phyloP scores from a whole-genome alignment of 352 stramenopile genomes.

The Pythium inflatum region DNA sequence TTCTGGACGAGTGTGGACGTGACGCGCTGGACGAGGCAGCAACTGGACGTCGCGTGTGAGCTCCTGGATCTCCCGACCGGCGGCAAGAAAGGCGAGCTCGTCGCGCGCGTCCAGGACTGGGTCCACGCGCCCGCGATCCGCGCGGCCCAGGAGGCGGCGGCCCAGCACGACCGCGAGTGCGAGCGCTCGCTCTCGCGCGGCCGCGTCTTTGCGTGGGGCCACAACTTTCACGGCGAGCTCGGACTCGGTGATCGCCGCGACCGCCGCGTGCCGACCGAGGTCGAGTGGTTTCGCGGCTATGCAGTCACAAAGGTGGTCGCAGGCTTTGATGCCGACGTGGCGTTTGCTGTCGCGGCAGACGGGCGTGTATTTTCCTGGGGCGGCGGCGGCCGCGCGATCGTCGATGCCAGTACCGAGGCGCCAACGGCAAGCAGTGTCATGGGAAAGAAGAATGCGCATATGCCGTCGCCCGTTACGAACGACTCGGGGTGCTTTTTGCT shows the following conservation, averaged over 20 bases:
- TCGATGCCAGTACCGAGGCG: too few species aligned
- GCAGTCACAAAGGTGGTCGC: slow-evolving; percentile 53
- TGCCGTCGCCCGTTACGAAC: too few species aligned
- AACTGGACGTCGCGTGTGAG: slow-evolving; percentile 59
- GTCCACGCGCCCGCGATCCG: slow-evolving; percentile 59
- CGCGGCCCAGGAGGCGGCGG: slow-evolving; percentile 32
- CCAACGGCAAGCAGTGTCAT: too few species aligned
- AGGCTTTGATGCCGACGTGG: slow-evolving; percentile 69
- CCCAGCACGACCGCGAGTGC: not conserved
- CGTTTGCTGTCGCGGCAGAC: slow-evolving; percentile 81
- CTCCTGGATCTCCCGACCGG: slow-evolving; percentile 55
- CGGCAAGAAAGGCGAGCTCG: slow-evolving; percentile 65
- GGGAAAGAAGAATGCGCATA: too few species aligned
- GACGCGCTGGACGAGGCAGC: slow-evolving; percentile 49
- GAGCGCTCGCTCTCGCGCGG: slow-evolving; percentile 40
- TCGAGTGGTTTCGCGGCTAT: slow-evolving; percentile 53
- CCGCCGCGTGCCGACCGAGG: slow-evolving; percentile 52
- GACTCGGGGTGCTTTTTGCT: slow-evolving; percentile 68
- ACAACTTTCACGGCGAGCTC: slow-evolving; percentile 69
- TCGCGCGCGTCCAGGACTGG: slow-evolving; percentile 77
- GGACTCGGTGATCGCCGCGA: slow-evolving; percentile 54
- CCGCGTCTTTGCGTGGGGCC: slow-evolving; percentile 69
- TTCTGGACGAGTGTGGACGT: slow-evolving; percentile 67
- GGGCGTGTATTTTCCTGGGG: slow-evolving; percentile 90
- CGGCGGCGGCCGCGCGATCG: slow-evolving; percentile 58